A percentile compares a stretch with the other conserved stretches of the same genome.
phyloP scores from a whole-genome alignment of 2,329 filamentous ascomycete genomes.

The Aspergillus arachidicola region DNA sequence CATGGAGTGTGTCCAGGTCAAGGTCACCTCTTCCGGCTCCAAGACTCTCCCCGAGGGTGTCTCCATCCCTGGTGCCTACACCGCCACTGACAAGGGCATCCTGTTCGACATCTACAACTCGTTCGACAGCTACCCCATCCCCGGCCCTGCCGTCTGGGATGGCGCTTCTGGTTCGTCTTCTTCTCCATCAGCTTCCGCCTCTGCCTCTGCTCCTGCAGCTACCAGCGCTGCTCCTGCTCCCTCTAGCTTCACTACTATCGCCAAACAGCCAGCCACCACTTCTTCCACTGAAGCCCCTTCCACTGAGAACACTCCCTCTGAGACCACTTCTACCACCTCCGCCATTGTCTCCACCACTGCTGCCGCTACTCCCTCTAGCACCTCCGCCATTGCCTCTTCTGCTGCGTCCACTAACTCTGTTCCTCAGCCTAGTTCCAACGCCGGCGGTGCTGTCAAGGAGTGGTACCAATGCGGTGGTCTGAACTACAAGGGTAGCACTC shows the following conservation, averaged over 20 bases:
- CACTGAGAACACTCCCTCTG: background rate
- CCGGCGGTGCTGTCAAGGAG: constrained; percentile 12
- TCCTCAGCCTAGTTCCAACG: constrained; percentile 2
- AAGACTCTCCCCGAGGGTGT: constrained; percentile 22
- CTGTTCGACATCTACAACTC: constrained; percentile 24
- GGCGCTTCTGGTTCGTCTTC: constrained; percentile 18
- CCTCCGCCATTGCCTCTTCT: constrained; percentile 8
- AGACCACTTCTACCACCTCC: constrained; percentile 7
- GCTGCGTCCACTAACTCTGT: constrained; percentile 5
- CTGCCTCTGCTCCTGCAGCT: constrained; percentile 9
- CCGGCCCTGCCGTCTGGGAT: constrained; percentile 26
- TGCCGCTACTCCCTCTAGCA: background rate
- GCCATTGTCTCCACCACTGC: constrained; percentile 10
- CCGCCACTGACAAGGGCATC: constrained; percentile 17
- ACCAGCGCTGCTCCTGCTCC: constrained; percentile 8
- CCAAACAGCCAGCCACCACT: background rate
- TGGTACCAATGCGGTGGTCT: constrained; percentile 24
- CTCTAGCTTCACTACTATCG: constrained; percentile 8
- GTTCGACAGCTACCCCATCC: constrained; percentile 25
- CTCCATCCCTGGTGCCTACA: constrained; percentile 24
- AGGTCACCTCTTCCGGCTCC: constrained; percentile 24
- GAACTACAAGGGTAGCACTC: constrained; percentile 14
- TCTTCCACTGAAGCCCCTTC: background rate
- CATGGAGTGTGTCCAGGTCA: constrained; percentile 28
- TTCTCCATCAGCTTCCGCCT: constrained; percentile 8